Percentiles rank a stretch among this genome's conserved stretches.
These are phyloP conservation scores for Colletotrichum sansevieriae DNA, from an alignment of 2,329 filamentous ascomycete species.

Conservation along the genomic window DNA sequence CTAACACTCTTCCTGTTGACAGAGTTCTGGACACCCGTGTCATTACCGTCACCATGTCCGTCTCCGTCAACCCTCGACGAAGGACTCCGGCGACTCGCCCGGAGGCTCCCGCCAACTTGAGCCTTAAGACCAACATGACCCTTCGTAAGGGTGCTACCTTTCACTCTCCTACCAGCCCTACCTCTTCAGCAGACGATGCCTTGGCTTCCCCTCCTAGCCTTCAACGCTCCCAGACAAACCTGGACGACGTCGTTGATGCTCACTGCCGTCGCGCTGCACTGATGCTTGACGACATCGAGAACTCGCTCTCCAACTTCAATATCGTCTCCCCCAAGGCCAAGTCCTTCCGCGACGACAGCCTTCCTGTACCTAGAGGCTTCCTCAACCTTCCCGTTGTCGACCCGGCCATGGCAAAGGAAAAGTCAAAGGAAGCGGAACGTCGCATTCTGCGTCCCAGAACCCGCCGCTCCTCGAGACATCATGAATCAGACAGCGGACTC, in stretches of 20 bases:
- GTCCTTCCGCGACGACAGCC: conserved; percentile 66
- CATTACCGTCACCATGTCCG: conserved; percentile 56
- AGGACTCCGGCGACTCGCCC: conserved; percentile 59
- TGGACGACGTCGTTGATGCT: conserved; percentile 80
- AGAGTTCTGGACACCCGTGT: conserved; percentile 50
- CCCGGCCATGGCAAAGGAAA: conserved; percentile 60
- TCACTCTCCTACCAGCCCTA: conserved; percentile 60
- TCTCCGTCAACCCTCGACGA: conserved; percentile 60
- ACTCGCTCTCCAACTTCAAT: conserved; percentile 66
- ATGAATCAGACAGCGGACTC: conserved; percentile 88
- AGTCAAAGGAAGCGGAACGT: conserved; percentile 56
- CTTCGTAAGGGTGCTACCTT: conserved; percentile 80
- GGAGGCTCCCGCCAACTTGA: conserved; percentile 55
- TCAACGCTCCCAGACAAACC: conserved; percentile 75
- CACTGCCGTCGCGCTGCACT: conserved; percentile 77
- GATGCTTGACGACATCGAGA: conserved; percentile 75
- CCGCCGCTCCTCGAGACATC: conserved; percentile 71
- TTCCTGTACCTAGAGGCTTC: conserved; percentile 71
- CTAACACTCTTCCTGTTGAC: conserved; percentile 43
- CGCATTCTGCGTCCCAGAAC: conserved; percentile 67
- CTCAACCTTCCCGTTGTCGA: conserved; percentile 68
- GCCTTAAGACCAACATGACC: conserved; percentile 67
- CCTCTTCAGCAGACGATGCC: conserved; percentile 54
- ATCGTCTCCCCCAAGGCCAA: conserved; percentile 54
- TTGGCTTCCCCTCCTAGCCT: conserved; percentile 65